Evolutionary conservation across 192 early-diverging fungal genomes (phyloP), one percentile per base, ranked within the genome.

Genomic region (Backusella tarrabulga): DNA sequence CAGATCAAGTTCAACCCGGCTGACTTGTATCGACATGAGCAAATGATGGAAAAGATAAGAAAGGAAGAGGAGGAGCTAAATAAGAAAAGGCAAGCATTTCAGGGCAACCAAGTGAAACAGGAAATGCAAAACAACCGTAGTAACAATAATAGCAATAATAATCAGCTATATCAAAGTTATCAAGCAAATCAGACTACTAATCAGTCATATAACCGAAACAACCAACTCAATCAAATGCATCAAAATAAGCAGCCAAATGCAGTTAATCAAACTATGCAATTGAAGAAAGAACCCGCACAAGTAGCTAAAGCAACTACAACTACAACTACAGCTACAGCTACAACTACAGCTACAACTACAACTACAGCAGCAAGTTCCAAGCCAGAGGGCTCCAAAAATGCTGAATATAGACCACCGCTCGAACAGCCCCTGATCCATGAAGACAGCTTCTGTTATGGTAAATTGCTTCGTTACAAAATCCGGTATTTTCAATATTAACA

Each of bases 381-480:
- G n/a, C 38, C 68, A 19, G 68, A 21, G 34, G 41, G 68, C 40
- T 38, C 68, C 19, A 36, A 21, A 21, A 19, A 23, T 0, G 11
- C 34, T 11, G n/a, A 41, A 12, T 23, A 23, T 6, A 36, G 68
- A 4, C 14, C 68, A 6, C 19, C 68, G 4, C 21, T 70, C 1
- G 21, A 11, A 26, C 34, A 70, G 8, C 68, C 68, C n/a, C 34
- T 70, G 0, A 6, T 70, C 2, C 68, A 56, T 56, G 73, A 74
- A 74, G 73, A 74, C 29, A 74, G 73, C 15, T 74, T 74, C 26
- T 40, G 32, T 12, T 74, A 74, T 74, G 73, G 73, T 74, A 40
- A 67, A 9, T 32, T 23, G 17, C 9, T 17, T 68, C 36, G n/a
- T 1, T 44, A 44, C 14, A 44, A 44, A 50, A n/a, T 6, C 6